phyloP scores from a whole-genome alignment of 495 filamentous ascomycete genomes.

The Annulohypoxylon nitens region DNA sequence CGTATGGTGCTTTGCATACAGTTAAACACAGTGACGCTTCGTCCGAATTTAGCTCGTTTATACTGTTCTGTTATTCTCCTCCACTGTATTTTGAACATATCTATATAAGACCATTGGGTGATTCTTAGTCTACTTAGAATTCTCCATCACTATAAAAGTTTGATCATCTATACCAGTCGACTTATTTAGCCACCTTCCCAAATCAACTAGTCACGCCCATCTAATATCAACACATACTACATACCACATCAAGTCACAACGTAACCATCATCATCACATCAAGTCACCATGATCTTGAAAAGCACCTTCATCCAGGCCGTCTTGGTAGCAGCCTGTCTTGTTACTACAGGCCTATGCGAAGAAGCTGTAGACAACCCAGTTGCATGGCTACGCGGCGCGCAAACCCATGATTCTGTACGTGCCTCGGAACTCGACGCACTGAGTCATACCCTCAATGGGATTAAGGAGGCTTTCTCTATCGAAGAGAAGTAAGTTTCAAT shows the following conservation, averaged over 20 bases:
- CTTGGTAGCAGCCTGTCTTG: not conserved
- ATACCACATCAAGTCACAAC: not conserved
- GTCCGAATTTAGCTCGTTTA: too few relatives aligned
- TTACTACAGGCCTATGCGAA: not conserved
- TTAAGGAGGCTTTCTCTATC: not conserved
- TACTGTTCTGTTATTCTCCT: too few relatives aligned
- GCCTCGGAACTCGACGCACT: not conserved
- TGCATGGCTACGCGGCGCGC: not conserved
- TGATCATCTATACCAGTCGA: too few relatives aligned
- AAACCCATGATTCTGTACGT: not conserved
- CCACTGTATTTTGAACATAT: too few relatives aligned
- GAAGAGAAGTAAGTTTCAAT: slow-evolving; percentile 2
- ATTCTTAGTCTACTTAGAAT: too few relatives aligned
- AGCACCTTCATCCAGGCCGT: not conserved
- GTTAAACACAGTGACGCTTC: too few relatives aligned
- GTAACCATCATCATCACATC: not conserved
- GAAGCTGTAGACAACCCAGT: not conserved
- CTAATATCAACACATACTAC: too few relatives aligned
- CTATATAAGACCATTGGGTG: too few relatives aligned
- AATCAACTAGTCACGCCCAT: not conserved
- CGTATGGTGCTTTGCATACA: too few relatives aligned
- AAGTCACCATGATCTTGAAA: not conserved
- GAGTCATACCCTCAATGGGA: not conserved
- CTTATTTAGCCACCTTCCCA: not conserved
- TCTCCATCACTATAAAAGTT: too few relatives aligned